Evolutionary conservation across 306 rosid species (phyloP).

Genomic region (Psophocarpus tetragonolobus): DNA sequence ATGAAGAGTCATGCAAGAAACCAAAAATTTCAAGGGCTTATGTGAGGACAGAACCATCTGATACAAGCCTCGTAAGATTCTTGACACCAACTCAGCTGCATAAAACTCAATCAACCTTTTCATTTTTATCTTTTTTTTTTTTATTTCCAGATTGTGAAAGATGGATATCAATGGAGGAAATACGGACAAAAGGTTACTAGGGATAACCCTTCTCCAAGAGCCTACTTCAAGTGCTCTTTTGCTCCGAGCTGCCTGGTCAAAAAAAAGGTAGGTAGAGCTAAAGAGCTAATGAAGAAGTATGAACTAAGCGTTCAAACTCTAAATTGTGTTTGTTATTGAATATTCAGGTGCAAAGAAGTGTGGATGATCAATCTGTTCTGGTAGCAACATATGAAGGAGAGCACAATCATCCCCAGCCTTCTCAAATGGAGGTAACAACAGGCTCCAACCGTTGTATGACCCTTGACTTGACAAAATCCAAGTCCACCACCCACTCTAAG

Average conservation of each 20-base stretch:
- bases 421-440: slow-evolving; percentile 58
- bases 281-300: neutral
- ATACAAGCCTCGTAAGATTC: slow-evolving; percentile 73
- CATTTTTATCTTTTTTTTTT: slow-evolving; percentile 13
- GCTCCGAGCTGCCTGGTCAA: slow-evolving; percentile 94
- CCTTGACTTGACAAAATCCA: slow-evolving; percentile 65
- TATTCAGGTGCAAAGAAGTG: slow-evolving; percentile 90
- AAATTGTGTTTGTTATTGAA: slow-evolving; percentile 29
- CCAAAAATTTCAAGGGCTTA: slow-evolving; percentile 61
- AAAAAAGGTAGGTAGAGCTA: slow-evolving; percentile 66
- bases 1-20: slow-evolving; percentile 83
- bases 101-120: slow-evolving; percentile 1
- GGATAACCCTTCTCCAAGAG: slow-evolving; percentile 97
- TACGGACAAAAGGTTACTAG: slow-evolving; percentile 98
- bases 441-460: slow-evolving; percentile 46
- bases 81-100: neutral
- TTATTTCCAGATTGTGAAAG: slow-evolving; percentile 74
- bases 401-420: slow-evolving; percentile 80
- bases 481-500: slow-evolving; percentile 43
- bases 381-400: slow-evolving; percentile 99
- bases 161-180: slow-evolving; percentile 98
- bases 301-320: neutral
- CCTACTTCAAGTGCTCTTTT: slow-evolving; percentile 96
- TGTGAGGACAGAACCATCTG: slow-evolving; percentile 71
- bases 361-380: slow-evolving; percentile 78